phyloP scores from a whole-genome alignment of 2,329 filamentous ascomycete genomes.

The Hymenotorrendiella dingleyae region DNA sequence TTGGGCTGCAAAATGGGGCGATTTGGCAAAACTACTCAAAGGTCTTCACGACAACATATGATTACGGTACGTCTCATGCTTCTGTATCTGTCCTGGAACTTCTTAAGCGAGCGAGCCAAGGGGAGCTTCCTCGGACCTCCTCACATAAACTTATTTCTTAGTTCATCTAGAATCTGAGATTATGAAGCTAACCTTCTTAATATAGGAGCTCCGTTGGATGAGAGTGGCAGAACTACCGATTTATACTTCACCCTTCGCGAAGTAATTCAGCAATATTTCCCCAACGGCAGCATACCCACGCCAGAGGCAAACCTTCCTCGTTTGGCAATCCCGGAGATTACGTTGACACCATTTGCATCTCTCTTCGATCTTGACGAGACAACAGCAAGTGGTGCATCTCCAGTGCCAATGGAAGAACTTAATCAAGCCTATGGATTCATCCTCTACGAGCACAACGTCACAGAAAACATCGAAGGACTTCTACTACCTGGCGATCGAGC shows the following conservation, averaged over 20 bases:
- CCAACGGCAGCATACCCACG: constrained; percentile 31
- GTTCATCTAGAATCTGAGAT: no score
- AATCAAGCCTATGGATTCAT: constrained; percentile 40
- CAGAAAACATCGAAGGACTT: constrained; percentile 25
- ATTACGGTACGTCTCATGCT: no score
- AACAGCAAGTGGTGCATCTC: constrained; percentile 22
- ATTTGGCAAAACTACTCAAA: constrained; percentile 37
- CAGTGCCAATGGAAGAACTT: constrained; percentile 40
- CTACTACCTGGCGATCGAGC: constrained; percentile 39
- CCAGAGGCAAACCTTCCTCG: constrained; percentile 33
- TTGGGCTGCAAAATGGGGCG: constrained; percentile 41
- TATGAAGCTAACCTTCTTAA: no score
- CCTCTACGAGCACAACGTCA: constrained; percentile 37
- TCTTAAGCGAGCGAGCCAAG: no score
- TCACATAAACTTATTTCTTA: no score
- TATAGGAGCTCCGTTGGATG: constrained; percentile 44
- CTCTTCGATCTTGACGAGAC: constrained; percentile 35
- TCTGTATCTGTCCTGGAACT: no score
- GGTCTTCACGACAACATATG: constrained; percentile 42
- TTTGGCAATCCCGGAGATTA: constrained; percentile 32
- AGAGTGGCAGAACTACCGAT: constrained; percentile 41
- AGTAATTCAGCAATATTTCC: constrained; percentile 33
- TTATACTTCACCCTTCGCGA: constrained; percentile 38
- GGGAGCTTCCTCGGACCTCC: no score
- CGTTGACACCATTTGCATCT: constrained; percentile 32